A percentile compares a stretch with the other conserved stretches of the same genome.
Conservation (phyloP, 306 rosid species). For the Acacia melanoxylon region DNA sequence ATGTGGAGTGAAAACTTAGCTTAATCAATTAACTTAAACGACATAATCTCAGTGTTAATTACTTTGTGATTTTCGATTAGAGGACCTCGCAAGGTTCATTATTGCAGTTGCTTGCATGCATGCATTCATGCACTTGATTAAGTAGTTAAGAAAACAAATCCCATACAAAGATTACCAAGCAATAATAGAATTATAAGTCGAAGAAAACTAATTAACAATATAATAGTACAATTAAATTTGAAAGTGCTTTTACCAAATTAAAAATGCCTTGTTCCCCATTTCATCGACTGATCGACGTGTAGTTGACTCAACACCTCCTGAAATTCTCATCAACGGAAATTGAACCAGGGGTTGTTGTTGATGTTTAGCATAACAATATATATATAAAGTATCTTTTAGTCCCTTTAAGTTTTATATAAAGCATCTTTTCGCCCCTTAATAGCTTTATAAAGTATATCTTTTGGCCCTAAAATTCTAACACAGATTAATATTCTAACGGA, state of each 20-base stretch:
- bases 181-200: background rate
- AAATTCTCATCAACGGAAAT: background rate
- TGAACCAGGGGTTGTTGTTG: background rate
- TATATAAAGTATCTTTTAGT: no score
- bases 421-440: no score
- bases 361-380: background rate
- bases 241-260: background rate
- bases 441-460: no score
- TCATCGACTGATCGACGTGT: background rate
- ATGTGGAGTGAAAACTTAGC: background rate
- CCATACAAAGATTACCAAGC: background rate
- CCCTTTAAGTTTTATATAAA: no score
- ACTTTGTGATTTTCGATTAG: background rate
- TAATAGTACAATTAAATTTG: background rate
- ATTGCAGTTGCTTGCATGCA: conserved; percentile 7
- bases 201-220: background rate
- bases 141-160: background rate
- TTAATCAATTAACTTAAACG: background rate
- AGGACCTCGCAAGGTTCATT: background rate
- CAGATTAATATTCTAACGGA: no score
- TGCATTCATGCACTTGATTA: background rate
- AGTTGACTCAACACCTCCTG: background rate
- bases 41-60: conserved; percentile 10
- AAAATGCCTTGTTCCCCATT: conserved; percentile 9
- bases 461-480: no score